Evolutionary conservation across 2,329 filamentous ascomycete genomes (phyloP).

Genomic region (Aspergillus piperis): DNA sequence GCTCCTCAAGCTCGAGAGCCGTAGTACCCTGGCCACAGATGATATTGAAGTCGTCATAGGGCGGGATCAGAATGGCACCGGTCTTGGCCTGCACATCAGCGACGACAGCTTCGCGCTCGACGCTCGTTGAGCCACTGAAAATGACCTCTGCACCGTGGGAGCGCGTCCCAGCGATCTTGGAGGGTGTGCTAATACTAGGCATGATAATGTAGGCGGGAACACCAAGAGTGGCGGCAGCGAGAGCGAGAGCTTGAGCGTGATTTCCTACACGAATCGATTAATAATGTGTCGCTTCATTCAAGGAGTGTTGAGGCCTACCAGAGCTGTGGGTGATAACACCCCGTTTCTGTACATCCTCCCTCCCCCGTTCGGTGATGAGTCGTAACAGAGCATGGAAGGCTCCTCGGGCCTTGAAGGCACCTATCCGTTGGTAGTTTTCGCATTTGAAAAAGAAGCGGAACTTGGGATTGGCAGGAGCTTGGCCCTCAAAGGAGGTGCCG

Average conservation of each 20-base stretch:
- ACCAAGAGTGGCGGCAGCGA: constrained; percentile 72
- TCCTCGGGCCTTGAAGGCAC: constrained; percentile 89
- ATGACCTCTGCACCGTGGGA: constrained; percentile 75
- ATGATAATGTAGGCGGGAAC: constrained; percentile 89
- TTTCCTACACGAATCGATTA: constrained; percentile 65
- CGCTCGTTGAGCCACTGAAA: constrained; percentile 77
- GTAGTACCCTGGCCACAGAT: constrained; percentile 92
- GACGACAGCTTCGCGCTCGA: constrained; percentile 78
- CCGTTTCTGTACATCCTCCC: constrained; percentile 61
- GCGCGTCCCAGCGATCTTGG: constrained; percentile 81
- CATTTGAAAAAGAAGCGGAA: constrained; percentile 90
- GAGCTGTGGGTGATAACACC: constrained; percentile 90
- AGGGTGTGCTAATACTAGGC: constrained; percentile 80
- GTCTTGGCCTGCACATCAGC: constrained; percentile 68
- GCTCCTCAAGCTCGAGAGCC: constrained; percentile 76
- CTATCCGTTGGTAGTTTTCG: constrained; percentile 87
- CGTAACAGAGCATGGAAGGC: constrained; percentile 82
- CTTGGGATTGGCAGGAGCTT: constrained; percentile 62
- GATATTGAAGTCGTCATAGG: constrained; percentile 90
- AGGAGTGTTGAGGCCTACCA: constrained; percentile 53
- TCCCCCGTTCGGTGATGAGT: constrained; percentile 63
- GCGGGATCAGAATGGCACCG: constrained; percentile 77
- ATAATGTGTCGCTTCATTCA: background rate
- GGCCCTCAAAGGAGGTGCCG: constrained; percentile 60
- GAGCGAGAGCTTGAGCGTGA: constrained; percentile 87